Conservation (phyloP, 495 filamentous ascomycete species). For the Aspergillus nidulans region DNA sequence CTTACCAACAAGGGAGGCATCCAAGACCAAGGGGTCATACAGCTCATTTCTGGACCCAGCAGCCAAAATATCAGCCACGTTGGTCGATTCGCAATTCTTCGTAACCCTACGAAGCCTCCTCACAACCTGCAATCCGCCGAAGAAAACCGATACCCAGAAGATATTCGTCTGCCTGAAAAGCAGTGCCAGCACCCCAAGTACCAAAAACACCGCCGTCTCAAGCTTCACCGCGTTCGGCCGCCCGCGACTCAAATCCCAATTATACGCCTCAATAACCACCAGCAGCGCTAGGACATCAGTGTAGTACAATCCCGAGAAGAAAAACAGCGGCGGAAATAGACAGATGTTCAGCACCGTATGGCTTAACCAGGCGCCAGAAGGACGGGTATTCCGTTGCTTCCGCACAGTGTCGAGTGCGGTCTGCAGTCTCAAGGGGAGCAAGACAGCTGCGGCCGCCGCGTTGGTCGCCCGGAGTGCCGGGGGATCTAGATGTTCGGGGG, state of each 20-base stretch:
- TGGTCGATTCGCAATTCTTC: slow-evolving; percentile 21
- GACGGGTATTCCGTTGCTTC: slow-evolving; percentile 34
- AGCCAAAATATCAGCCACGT: slow-evolving; percentile 24
- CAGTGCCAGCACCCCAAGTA: slow-evolving; percentile 57
- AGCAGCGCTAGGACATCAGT: slow-evolving; percentile 70
- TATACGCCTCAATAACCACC: slow-evolving; percentile 62
- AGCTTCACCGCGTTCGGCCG: slow-evolving; percentile 9
- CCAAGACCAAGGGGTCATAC: slow-evolving; percentile 59
- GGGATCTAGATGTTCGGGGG: slow-evolving; percentile 36
- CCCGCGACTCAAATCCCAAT: slow-evolving; percentile 50
- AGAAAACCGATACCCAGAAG: slow-evolving; percentile 87
- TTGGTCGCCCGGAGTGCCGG: slow-evolving; percentile 39
- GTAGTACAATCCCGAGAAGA: slow-evolving; percentile 92
- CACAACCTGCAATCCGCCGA: slow-evolving; percentile 70
- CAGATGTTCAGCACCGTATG: slow-evolving; percentile 76
- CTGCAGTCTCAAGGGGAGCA: slow-evolving; percentile 44
- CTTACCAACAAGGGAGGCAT: slow-evolving; percentile 54
- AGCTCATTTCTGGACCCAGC: slow-evolving; percentile 48
- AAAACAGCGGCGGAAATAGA: slow-evolving; percentile 87
- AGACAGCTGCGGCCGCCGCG: slow-evolving; percentile 29
- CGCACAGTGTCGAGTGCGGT: slow-evolving; percentile 34
- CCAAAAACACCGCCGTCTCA: slow-evolving; percentile 39
- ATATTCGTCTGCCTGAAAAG: slow-evolving; percentile 91
- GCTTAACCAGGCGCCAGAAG: slow-evolving; percentile 36
- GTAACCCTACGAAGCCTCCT: slow-evolving; percentile 32